These are phyloP conservation scores for Rhizopus microsporus DNA, from an alignment of 371 early-diverging fungal genomes.

Conservation along the genomic window DNA sequence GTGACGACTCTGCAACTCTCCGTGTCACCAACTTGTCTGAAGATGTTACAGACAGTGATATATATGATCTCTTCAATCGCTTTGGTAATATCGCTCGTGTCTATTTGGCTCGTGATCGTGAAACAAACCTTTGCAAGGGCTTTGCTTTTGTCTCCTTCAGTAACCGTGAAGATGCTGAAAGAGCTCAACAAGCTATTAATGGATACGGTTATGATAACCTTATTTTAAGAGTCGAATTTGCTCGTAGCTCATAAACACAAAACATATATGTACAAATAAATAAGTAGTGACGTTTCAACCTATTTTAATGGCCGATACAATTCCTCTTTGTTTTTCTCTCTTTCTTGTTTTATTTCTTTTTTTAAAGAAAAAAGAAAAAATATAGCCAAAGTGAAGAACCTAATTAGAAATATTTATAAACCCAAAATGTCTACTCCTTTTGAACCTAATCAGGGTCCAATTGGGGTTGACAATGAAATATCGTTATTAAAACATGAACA, in stretches of 20 bases:
- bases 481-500: slow-evolving; percentile 13
- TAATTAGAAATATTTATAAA: slow-evolving; percentile 4
- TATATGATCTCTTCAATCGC: slow-evolving; percentile 84
- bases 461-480: slow-evolving; percentile 5
- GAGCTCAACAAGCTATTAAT: slow-evolving; percentile 83
- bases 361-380: background rate
- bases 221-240: slow-evolving; percentile 88
- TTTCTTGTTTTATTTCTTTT: background rate
- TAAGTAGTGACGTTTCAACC: background rate
- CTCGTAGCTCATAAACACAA: slow-evolving; percentile 39
- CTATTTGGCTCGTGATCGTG: slow-evolving; percentile 86
- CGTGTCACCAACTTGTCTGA: slow-evolving; percentile 97
- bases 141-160: slow-evolving; percentile 93
- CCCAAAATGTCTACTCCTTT: background rate
- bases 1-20: slow-evolving; percentile 86
- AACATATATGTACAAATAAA: background rate
- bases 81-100: slow-evolving; percentile 83
- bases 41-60: slow-evolving; percentile 86
- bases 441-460: background rate
- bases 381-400: slow-evolving; percentile 5
- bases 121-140: slow-evolving; percentile 90
- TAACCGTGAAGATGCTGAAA: slow-evolving; percentile 78
- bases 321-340: too few relatives aligned
- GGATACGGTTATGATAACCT: slow-evolving; percentile 94
- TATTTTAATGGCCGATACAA: background rate